Evolutionary conservation across 768 basidiomycete species (phyloP), one percentile per base, ranked within the genome.

Genomic region (Chalciporus sphaerocephalus): DNA sequence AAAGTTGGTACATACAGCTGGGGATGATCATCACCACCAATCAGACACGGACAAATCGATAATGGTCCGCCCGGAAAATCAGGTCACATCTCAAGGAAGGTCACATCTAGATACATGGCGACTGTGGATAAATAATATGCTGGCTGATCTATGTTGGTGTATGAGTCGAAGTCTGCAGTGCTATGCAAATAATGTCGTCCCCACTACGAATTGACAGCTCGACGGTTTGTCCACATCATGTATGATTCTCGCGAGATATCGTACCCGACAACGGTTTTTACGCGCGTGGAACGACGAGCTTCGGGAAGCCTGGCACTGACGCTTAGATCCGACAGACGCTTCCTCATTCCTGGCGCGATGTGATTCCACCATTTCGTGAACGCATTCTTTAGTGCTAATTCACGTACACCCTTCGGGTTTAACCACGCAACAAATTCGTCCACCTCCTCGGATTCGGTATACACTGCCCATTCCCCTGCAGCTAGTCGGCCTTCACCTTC

Each of bases 321-420:
- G 50, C 74, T 82, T 50, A 88, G 58, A 57, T 92, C 88, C 53
- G 84, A 73, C 41, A 76, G 69, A 22, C 91, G 85, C 65, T 83
- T 85, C 50, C 81, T 77, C 58, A 90, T 78, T 11, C 92, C 92
- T 13, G 81, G 82, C 12, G 80, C 78, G 47, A 94, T 81, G 61
- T 92, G 89, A 38, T 76, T 71, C 81, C 85, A 87, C 85, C 89
- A 91, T 61, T 89, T 92, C 13, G 76, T 78, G 48, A 99, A 69
- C 1, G 76, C 69, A 39, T 82, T 80, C 68, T 86, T 89, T 35
- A 94, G 73, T 23, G 83, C 83, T 33, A 85, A 69, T 66, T 99
- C 95, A 43, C 95, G 83, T 43, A 85, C 80, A 4, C 96, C 95
- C 69, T 92, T 94, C 24, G 83, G 74, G 61, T 95, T 96, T 15